Evolutionary conservation across 495 filamentous ascomycete genomes (phyloP).

Genomic region (Haplographium delicatum): DNA sequence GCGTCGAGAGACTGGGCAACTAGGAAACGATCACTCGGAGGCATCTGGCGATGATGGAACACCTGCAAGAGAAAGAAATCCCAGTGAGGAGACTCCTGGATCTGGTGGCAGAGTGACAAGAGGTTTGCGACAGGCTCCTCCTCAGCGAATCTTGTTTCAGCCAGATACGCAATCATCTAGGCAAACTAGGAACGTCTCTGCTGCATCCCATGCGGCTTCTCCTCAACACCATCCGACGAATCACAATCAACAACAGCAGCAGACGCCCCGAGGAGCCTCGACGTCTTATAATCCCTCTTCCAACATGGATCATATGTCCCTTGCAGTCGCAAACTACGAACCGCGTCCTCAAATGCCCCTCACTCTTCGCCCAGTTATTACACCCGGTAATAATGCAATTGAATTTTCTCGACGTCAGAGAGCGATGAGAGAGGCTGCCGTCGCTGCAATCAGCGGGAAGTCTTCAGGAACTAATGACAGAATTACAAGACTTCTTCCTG

Average conservation of each 20-base stretch:
- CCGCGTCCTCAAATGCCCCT: slow-evolving; percentile 49
- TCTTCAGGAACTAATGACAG: slow-evolving; percentile 18
- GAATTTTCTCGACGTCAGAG: slow-evolving; percentile 50
- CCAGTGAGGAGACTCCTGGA: slow-evolving; percentile 53
- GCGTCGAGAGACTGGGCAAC: slow-evolving; percentile 22
- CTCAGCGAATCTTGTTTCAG: slow-evolving; percentile 75
- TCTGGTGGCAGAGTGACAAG: slow-evolving; percentile 55
- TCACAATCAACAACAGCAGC: slow-evolving; percentile 15
- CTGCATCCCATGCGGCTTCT: slow-evolving; percentile 26
- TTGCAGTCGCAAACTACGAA: slow-evolving; percentile 52
- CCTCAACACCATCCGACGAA: slow-evolving; percentile 28
- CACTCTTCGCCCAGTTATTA: slow-evolving; percentile 62
- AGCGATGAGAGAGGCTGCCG: slow-evolving; percentile 2
- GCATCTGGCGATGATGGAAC: slow-evolving; percentile 55
- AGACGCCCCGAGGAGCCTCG: slow-evolving; percentile 21
- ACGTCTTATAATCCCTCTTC: slow-evolving; percentile 26
- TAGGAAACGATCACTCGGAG: slow-evolving; percentile 41
- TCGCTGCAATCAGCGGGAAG: slow-evolving; percentile 8
- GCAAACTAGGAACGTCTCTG: slow-evolving; percentile 51
- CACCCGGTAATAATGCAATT: slow-evolving; percentile 61
- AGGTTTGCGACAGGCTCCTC: slow-evolving; percentile 71
- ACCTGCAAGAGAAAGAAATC: slow-evolving; percentile 55
- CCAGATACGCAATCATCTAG: slow-evolving; percentile 61
- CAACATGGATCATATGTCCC: slow-evolving; percentile 40
- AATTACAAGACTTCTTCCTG: slow-evolving; percentile 52